Percentiles rank a stretch among this genome's conserved stretches.
These are phyloP conservation scores for Gnomoniopsis smithogilvyi DNA, from an alignment of 2,329 filamentous ascomycete species.

Conservation along the genomic window DNA sequence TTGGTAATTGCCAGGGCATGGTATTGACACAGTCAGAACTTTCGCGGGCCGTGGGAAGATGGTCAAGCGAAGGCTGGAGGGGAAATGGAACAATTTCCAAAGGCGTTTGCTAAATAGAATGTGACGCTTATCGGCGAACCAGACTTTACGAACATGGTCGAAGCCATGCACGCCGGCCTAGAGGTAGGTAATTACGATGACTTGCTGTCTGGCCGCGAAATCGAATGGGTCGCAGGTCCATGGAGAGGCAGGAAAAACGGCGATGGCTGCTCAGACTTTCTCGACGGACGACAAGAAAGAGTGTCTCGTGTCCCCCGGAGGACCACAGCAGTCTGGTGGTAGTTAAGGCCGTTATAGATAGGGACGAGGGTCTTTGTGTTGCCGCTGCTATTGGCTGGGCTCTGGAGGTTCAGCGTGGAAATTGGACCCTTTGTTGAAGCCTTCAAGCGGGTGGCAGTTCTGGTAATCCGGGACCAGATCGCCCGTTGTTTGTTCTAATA, in stretches of 20 bases:
- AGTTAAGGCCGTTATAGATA: neutral
- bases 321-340: neutral
- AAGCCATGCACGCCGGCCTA: too few species aligned
- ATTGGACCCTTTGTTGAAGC: too few species aligned
- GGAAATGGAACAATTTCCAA: neutral
- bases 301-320: neutral
- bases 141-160: neutral
- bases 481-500: neutral
- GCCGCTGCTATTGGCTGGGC: neutral
- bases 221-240: too few species aligned
- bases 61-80: neutral
- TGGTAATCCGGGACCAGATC: neutral
- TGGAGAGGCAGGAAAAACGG: too few species aligned
- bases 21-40: neutral
- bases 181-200: neutral
- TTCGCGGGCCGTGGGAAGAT: neutral
- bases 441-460: neutral
- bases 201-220: too few species aligned
- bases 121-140: constrained; percentile 1
- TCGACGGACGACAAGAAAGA: too few species aligned
- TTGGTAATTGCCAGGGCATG: neutral
- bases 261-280: too few species aligned
- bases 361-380: neutral
- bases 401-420: too few species aligned
- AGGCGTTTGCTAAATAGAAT: neutral